These are phyloP conservation scores for Erysimum cheiri DNA, from an alignment of 441 rosid genomes.

Conservation along the genomic window DNA sequence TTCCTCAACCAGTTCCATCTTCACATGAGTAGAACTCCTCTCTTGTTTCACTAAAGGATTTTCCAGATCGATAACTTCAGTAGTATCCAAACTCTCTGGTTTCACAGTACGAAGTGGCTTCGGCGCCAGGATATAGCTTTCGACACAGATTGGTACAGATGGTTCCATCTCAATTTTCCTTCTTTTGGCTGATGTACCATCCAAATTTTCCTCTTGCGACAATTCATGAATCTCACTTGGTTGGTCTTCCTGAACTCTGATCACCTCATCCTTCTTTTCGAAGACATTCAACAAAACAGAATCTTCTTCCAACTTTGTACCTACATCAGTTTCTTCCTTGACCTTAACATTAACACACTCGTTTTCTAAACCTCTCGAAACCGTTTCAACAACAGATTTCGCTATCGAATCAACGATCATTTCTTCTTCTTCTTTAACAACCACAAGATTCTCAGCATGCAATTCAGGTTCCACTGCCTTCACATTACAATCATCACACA, in stretches of 20 bases:
- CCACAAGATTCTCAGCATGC: slow-evolving; percentile 12
- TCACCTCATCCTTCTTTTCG: slow-evolving; percentile 19
- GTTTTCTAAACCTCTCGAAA: not conserved
- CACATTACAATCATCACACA: not conserved
- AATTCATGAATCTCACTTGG: not conserved
- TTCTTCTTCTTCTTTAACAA: slow-evolving; percentile 15
- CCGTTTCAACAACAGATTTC: slow-evolving; percentile 9
- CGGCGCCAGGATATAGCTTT: not conserved
- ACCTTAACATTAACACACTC: slow-evolving; percentile 21
- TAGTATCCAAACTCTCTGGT: not conserved
- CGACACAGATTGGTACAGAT: not conserved
- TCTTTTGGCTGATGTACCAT: not conserved
- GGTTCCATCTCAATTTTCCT: not conserved
- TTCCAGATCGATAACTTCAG: slow-evolving; percentile 25
- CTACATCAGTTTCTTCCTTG: slow-evolving; percentile 41
- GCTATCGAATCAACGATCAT: not conserved
- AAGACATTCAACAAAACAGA: not conserved
- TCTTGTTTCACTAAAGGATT: not conserved
- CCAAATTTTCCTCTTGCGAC: not conserved
- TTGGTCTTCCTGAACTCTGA: not conserved
- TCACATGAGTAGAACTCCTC: not conserved
- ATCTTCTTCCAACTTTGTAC: not conserved
- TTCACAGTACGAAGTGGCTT: slow-evolving; percentile 31
- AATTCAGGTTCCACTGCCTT: slow-evolving; percentile 19
- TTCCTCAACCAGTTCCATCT: slow-evolving; percentile 24